A percentile compares a stretch with the other conserved stretches of the same genome.
phyloP scores from a whole-genome alignment of 306 rosid genomes.

The Quercus agrifolia region DNA sequence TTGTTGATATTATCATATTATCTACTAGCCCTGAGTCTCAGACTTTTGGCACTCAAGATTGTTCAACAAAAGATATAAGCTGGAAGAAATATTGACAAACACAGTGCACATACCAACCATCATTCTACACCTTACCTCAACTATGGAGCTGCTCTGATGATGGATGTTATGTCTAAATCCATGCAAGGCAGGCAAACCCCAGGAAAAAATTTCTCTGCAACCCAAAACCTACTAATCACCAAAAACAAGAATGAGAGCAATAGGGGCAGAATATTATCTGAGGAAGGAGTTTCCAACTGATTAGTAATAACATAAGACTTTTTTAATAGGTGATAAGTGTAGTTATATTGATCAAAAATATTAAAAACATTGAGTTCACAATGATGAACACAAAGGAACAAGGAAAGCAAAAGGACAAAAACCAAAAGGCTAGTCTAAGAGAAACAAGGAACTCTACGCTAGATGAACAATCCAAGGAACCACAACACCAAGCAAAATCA shows the following conservation, averaged over 20 bases:
- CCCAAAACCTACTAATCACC: constrained; percentile 50
- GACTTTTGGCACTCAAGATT: not conserved
- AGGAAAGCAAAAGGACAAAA: no score
- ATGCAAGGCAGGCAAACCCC: constrained; percentile 40
- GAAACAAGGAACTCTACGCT: no score
- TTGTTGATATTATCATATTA: not conserved
- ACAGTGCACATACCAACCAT: constrained; percentile 1
- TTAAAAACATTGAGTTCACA: no score
- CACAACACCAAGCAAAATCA: no score
- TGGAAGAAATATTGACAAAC: not conserved
- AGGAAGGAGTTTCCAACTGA: not conserved
- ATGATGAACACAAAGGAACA: no score
- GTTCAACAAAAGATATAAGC: not conserved
- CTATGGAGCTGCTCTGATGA: constrained; percentile 70
- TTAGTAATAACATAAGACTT: not conserved
- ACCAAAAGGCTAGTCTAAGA: no score
- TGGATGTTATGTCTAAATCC: constrained; percentile 60
- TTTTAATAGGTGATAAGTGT: no score
- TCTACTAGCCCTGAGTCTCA: not conserved
- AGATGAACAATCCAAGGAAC: no score
- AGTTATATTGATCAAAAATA: no score
- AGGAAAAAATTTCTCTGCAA: constrained; percentile 31
- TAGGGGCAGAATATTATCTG: not conserved
- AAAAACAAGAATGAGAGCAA: constrained; percentile 9
- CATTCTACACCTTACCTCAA: constrained; percentile 51